Conservation (phyloP, 2,329 filamentous ascomycete genomes). For the Aspergillus terreus region DNA sequence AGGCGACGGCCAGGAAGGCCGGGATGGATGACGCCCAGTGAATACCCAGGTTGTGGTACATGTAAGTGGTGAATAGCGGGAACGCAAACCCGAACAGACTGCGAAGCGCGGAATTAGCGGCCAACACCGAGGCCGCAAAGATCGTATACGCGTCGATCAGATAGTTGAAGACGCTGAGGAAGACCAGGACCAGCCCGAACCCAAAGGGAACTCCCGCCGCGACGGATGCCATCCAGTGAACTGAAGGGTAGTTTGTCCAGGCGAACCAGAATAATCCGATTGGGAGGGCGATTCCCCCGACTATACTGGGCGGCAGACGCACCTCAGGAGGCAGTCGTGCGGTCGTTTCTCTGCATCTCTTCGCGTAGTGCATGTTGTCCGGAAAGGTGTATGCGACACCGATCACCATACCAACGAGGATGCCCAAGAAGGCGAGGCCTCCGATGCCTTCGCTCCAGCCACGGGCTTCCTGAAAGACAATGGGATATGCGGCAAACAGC, state of each 20-base stretch:
- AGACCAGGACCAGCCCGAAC: background rate
- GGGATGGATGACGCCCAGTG: conserved; percentile 4
- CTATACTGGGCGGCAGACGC: conserved; percentile 1
- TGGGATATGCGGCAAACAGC: conserved; percentile 4
- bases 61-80: conserved; percentile 3
- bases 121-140: background rate
- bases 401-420: conserved; percentile 1
- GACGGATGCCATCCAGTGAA: conserved; percentile 3
- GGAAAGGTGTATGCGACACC: background rate
- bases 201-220: conserved; percentile 2
- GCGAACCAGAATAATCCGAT: conserved; percentile 5
- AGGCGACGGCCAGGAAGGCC: conserved; percentile 1
- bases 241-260: conserved; percentile 2
- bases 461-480: conserved; percentile 2
- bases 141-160: conserved; percentile 3
- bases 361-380: conserved; percentile 2
- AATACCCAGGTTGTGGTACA: conserved; percentile 1
- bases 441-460: conserved; percentile 4
- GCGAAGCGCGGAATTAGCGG: conserved; percentile 3
- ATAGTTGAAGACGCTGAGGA: conserved; percentile 4
- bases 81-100: conserved; percentile 1
- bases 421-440: conserved; percentile 2
- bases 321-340: background rate
- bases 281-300: background rate
- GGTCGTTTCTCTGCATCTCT: background rate